These are phyloP conservation scores for Trypanosoma rangeli DNA, from an alignment of 208 protist genomes.

Conservation along the genomic window DNA sequence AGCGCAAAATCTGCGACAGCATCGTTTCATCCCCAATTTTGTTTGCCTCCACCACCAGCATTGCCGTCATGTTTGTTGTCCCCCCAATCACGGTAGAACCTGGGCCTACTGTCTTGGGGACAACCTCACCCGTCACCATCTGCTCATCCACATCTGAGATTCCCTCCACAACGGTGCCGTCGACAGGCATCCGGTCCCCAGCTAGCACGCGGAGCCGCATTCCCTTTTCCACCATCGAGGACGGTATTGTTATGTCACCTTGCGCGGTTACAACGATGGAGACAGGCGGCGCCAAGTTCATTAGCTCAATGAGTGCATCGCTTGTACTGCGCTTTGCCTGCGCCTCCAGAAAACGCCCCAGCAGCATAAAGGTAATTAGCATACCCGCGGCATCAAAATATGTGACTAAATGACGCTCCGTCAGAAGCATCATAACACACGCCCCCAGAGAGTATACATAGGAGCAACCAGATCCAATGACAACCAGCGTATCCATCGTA, in stretches of 20 bases:
- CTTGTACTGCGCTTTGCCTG: conserved; percentile 93
- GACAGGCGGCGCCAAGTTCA: conserved; percentile 75
- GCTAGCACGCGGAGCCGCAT: conserved; percentile 85
- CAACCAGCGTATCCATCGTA: conserved; percentile 91
- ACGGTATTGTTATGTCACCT: conserved; percentile 33
- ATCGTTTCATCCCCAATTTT: conserved; percentile 87
- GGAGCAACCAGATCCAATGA: conserved; percentile 70
- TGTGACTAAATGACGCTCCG: conserved; percentile 34
- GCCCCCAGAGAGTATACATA: conserved; percentile 74
- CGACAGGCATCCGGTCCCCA: conserved; percentile 90
- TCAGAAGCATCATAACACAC: conserved; percentile 37
- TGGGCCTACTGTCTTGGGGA: conserved; percentile 63
- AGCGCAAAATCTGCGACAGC: conserved; percentile 93
- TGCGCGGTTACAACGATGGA: conserved; percentile 36
- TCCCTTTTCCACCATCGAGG: conserved; percentile 39
- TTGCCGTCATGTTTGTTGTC: conserved; percentile 72
- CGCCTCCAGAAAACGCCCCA: conserved; percentile 95
- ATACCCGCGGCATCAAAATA: conserved; percentile 97
- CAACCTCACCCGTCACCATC: conserved; percentile 94
- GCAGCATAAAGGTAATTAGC: conserved; percentile 95
- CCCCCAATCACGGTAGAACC: conserved; percentile 72
- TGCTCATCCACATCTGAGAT: conserved; percentile 92
- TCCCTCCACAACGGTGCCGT: conserved; percentile 89
- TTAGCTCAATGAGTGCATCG: conserved; percentile 83
- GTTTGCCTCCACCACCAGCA: conserved; percentile 59